A percentile compares a stretch with the other conserved stretches of the same genome.
phyloP scores from a whole-genome alignment of 2,329 filamentous ascomycete genomes.

The Pyrenophora teres region DNA sequence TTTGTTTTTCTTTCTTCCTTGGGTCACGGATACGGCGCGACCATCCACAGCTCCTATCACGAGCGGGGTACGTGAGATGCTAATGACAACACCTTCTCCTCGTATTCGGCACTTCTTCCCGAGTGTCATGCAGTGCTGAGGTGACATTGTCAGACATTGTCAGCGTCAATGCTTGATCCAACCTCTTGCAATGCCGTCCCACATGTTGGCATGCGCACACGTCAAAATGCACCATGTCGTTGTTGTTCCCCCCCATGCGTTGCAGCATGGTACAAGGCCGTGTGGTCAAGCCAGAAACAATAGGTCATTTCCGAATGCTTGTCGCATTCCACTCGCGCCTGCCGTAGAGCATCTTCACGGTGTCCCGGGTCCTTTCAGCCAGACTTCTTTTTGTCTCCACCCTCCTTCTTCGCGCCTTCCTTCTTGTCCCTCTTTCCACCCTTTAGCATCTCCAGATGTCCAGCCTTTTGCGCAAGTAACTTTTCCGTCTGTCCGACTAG shows the following conservation, averaged over 20 bases:
- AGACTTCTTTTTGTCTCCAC: conserved; percentile 25
- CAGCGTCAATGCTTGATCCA: neutral
- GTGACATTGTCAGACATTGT: too few species aligned
- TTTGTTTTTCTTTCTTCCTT: conserved; percentile 3
- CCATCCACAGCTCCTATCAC: neutral
- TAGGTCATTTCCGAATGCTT: neutral
- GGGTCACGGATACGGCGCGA: conserved; percentile 4
- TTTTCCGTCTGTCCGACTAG: conserved; percentile 70
- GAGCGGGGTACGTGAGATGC: conserved; percentile 4
- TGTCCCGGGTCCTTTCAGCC: conserved; percentile 13
- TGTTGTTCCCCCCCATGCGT: neutral
- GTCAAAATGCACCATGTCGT: neutral
- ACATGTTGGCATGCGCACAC: neutral
- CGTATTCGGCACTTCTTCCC: neutral
- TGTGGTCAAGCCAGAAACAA: neutral
- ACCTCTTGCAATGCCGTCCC: neutral
- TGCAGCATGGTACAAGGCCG: neutral
- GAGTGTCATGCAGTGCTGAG: neutral
- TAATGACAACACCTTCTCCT: neutral
- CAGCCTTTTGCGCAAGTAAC: conserved; percentile 67
- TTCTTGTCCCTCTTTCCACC: conserved; percentile 65
- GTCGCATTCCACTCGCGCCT: neutral
- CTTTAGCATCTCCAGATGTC: conserved; percentile 70
- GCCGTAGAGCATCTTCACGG: neutral
- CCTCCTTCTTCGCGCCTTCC: conserved; percentile 39